These are phyloP conservation scores for Tagetes patula DNA, from an alignment of 129 eudicot species.

Conservation along the genomic window DNA sequence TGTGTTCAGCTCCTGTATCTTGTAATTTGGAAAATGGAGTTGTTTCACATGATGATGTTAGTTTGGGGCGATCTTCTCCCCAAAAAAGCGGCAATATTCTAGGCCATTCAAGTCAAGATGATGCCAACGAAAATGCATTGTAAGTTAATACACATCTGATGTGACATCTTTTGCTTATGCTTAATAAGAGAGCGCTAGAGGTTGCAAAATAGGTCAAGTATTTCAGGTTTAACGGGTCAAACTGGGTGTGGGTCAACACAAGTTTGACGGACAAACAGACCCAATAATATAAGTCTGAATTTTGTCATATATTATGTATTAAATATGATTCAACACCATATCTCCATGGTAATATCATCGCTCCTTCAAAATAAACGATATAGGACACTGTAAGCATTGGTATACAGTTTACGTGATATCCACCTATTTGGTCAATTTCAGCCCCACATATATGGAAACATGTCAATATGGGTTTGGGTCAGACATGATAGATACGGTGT, in stretches of 20 bases:
- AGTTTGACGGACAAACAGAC: neutral
- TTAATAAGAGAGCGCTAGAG: neutral
- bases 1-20: constrained; percentile 31
- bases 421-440: neutral
- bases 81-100: constrained; percentile 32
- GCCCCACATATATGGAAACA: neutral
- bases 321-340: neutral
- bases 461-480: neutral
- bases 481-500: neutral
- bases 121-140: constrained; percentile 39
- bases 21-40: constrained; percentile 30
- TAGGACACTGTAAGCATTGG: neutral
- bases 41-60: constrained; percentile 29
- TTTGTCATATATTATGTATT: neutral
- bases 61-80: constrained; percentile 30
- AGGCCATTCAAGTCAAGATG: constrained; percentile 31
- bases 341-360: neutral
- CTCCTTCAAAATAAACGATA: neutral
- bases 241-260: neutral
- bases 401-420: neutral
- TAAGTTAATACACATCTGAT: constrained; percentile 37
- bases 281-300: neutral
- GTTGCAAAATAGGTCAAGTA: neutral
- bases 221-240: no score
- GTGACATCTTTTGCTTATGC: neutral